Base-by-base conservation (phyloP, 306 rosid species). In the Ormosia semicastrata region DNA sequence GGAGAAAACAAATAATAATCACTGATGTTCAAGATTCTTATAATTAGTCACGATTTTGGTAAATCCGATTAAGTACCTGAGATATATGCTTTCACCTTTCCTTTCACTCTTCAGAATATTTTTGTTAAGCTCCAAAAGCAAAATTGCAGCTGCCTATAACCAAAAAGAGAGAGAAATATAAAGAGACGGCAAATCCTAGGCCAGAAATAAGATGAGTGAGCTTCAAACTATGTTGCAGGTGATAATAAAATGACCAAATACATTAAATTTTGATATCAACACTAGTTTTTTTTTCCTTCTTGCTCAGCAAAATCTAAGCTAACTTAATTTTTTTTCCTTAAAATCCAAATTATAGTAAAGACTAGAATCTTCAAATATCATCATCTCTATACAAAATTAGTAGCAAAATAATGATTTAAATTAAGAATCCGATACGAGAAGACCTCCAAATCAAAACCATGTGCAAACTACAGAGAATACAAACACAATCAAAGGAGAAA, bases 51-150 rank as follows among this genome's bases (percentile, higher is more conserved):
- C 8, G 29, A n/a, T 15, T 64, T 71, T 40, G 7, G 14, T 81
- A 71, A 84, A 81, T 72, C 43, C 8, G 17, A 79, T 60, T 64
- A 64, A 49, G 66, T 76, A 88, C 94, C 91, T 86, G 60, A 39
- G 76, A 64, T 76, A 86, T 2, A 86, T 3, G 17, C 52, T 12
- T 63, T 30, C 66, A 43, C 84, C 77, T 79, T 82, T 77, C 81
- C 87, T 73, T 63, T 76, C 30, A 60, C 85, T 71, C 81, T 76
- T 65, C n/a, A 10, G 80, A 84, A 88, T 81, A 78, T 82, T 77
- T 54, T 32, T 10, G 41, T 18, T 68, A 65, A 40, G 47, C 58
- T 74, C 79, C 56, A 24, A 52, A 29, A 18, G 49, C 81, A 73
- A 66, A 69, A 64, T 43, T 10, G 75, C 64, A 81, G 75, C 71